Base-by-base conservation (phyloP, 768 basidiomycete genomes). In the Lyophyllum decastes region DNA sequence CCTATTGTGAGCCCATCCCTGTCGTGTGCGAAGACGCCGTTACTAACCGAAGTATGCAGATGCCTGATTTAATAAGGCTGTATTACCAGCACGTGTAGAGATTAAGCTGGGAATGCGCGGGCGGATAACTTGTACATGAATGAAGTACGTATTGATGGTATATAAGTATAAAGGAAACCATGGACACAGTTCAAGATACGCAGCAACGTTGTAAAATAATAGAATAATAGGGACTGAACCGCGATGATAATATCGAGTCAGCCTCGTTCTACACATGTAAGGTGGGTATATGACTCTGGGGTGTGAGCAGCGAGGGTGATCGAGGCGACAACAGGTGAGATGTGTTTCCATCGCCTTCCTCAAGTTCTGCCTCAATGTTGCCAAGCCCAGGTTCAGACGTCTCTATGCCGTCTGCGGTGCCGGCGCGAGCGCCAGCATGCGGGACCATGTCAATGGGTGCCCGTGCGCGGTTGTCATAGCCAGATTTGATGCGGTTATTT, bases 401-500 rank as follows among this genome's bases (percentile, higher is more conserved):
- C 69, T 90, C 88, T 4, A 77, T 62, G 24, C 89, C 89, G 65
- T 88, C 79, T 16, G 90, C 81, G 24, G 78, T 81, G 44, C 89
- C 90, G 19, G 77, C 69, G 35, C 87, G 79, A 26, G 88, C 79
- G 2, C 91, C 90, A 1, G 90, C 92, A 17, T 78, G 72, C 1
- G 90, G 90, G 7, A 94, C 86, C 64, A 70, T 72, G 71, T 91
- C 89, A 59, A 93, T 92, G 40, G 90, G 89, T 9, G 87, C 85
- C 49, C 66, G 65, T 3, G 62, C 61, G 24, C 89, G 82, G 57
- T 82, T 81, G 52, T 78, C 73, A 62, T 89, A 83, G 21, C 89
- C 90, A 7, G 90, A 91, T 68, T 91, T 92, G 68, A 94, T 75
- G 41, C 91, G 86, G 72, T 94, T 93, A 67, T 93, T 94, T 14